Base-by-base conservation (phyloP, 2,329 filamentous ascomycete species). In the Monilinia polystroma region DNA sequence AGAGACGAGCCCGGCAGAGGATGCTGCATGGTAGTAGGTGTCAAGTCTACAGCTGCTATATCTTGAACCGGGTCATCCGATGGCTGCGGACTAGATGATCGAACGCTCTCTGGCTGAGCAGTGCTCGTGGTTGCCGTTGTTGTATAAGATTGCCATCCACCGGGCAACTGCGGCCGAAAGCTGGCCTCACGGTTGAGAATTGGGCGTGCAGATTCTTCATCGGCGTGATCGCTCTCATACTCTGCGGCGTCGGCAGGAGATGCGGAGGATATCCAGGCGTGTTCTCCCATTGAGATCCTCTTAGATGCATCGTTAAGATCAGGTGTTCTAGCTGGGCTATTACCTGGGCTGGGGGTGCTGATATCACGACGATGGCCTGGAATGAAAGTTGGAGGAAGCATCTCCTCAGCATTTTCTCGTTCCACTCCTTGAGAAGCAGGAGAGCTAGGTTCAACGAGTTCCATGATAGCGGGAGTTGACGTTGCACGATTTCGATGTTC, bases 291-390 rank as follows among this genome's bases (percentile, higher is more conserved):
- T 23, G 79, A 76, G 63, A 77, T 64, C 26, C 77, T 78, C 26
- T 77, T 78, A 11, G 58, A 51, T 26, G 81, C 77, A 32, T 57
- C 71, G 55, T 81, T 81, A 45, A 89, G 73, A 29, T 80, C 79
- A 4, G 86, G 85, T 43, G 81, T 84, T 58, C 83, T 83, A n/a
- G 85, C 86, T 43, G 87, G 86, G 67, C 85, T 88, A 67, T 86
- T 86, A 54, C 81, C 82, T 23, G 81, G 80, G 68, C 81, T 85
- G 4, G 87, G 86, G 47, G 85, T 82, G 66, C 84, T 84, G 63
- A 88, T 74, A 72, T 85, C 84, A 56, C 84, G 82, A 63, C 84
- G 81, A 74, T 85, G 84, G 14, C 84, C 84, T 43, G 81, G 79
- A 43, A 81, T 81, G 68, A 86, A 82, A 35, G 73, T 76, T 71